Base-by-base conservation (phyloP, 1,284 basidiomycete species). In the Ceratobasidium papillatum region DNA sequence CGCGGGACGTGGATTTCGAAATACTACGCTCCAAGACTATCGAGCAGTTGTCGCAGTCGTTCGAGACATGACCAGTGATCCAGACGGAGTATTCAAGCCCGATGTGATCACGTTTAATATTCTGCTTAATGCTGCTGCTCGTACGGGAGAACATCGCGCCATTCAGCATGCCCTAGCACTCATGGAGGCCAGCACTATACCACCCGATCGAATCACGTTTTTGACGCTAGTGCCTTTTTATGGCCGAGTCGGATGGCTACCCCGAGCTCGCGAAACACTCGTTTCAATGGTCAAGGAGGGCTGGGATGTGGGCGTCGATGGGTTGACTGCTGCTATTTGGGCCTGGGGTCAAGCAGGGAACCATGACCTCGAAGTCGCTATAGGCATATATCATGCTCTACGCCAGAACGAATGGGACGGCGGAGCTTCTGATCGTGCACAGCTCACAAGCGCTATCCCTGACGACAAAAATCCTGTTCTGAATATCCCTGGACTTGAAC, bases 21-120 rank as follows among this genome's bases (percentile, higher is more conserved):
- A 85, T 79, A 86, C 86, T 45, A 82, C 83, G 36, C 76, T 84
- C 59, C 85, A 86, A 73, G 88, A 91, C 75, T 90, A 90, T 80
- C 84, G 86, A 74, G 83, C 84, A 47, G 86, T 90, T n/a, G 81
- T 93, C 75, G 85, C 85, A 76, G 84, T 91, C 36, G 90, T 86
- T 79, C 82, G 83, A 62, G 90, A 91, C 78, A 87, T 90, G 85
- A 81, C 77, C n/a, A 54, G 69, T 14, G 65, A 75, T 22, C 41
- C 61, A 9, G 52, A 75, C 17, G 52, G 32, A 11, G 68, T 62
- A 41, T 54, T 1, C 68, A 74, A 47, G 25, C 49, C 56, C 45
- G 88, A 93, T 78, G 86, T 91, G 74, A 82, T 86, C 78, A 91
- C 92, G 19, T 89, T 90, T 79, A 91, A 88, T 54, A 89, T 87